Evolutionary conservation across 1,284 basidiomycete genomes (phyloP).

Genomic region (Pholiota adiposa): DNA sequence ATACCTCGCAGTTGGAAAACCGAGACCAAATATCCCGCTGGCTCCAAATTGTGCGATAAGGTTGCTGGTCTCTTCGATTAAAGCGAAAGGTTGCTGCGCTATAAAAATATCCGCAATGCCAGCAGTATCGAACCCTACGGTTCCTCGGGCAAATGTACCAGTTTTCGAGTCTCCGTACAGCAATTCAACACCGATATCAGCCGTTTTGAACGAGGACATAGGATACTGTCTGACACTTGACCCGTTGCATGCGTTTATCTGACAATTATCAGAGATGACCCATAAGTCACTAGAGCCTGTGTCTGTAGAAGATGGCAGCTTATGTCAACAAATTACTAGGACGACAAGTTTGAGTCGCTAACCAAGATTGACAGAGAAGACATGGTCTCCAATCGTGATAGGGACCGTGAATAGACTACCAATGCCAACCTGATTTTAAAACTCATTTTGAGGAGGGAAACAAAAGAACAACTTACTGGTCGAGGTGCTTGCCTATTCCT

Average conservation of each 20-base stretch:
- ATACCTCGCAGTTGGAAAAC: slow-evolving; percentile 45
- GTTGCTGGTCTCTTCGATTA: slow-evolving; percentile 56
- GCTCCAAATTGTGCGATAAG: slow-evolving; percentile 46
- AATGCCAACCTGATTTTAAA: neutral
- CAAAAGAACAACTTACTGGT: slow-evolving; percentile 9
- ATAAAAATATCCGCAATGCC: slow-evolving; percentile 48
- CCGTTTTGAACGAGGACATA: slow-evolving; percentile 34
- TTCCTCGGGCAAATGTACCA: slow-evolving; percentile 54
- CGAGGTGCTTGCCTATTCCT: slow-evolving; percentile 18
- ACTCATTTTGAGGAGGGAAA: neutral
- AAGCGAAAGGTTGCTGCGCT: slow-evolving; percentile 50
- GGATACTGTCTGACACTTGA: slow-evolving; percentile 37
- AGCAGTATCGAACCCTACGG: slow-evolving; percentile 50
- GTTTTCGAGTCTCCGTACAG: slow-evolving; percentile 60
- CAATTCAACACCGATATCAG: slow-evolving; percentile 42
- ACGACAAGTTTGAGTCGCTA: neutral
- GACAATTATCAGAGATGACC: slow-evolving; percentile 49
- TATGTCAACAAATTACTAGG: neutral
- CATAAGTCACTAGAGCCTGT: slow-evolving; percentile 63
- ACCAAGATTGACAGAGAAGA: slow-evolving; percentile 43
- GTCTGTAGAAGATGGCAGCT: slow-evolving; percentile 34
- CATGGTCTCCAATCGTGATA: slow-evolving; percentile 35
- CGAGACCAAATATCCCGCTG: slow-evolving; percentile 60
- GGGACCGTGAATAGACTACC: slow-evolving; percentile 40
- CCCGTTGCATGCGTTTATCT: slow-evolving; percentile 28